Evolutionary conservation across 495 filamentous ascomycete genomes (phyloP), one percentile per base, ranked within the genome.

Genomic region (Zalerion maritima): DNA sequence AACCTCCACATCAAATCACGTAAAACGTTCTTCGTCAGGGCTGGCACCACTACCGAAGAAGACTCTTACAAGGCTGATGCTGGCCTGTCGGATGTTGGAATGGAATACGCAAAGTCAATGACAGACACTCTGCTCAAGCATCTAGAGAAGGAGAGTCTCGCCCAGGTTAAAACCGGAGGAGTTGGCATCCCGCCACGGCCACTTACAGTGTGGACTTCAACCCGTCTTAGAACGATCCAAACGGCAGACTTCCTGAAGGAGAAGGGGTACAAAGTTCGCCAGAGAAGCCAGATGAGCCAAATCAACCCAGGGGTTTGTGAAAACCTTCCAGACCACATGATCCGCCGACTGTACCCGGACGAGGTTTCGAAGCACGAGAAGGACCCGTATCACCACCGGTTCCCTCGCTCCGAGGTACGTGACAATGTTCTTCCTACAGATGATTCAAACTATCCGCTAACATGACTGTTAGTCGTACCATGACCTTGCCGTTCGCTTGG

Each of bases 371-470:
- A 87, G 58, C 89, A 99, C 49, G 81, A 94, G 46, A 60, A 76
- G 26, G 89, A 99, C 50, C 89, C 91, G 5, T 99, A 96, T 45
- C 89, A 99, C 47, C 89, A 99, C 47, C 71, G 89, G 21, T 99
- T 94, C 47, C 89, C 89, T 17, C 69, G 89, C 27, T 89, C 87
- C 23, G 89, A 99, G 64, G 85, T 86, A 62, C 45, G 67, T 35
- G 12, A 12, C 24, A 12, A 24, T 11, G 14, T 9, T 18, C 12
- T 18, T 23, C 26, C 15, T 21, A 16, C 3, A 18, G 10, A 28
- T 22, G 22, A 31, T 37, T 29, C 44, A 40, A 25, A 46, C 38
- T 42, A 28, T 28, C 22, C 30, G 11, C 3, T 26, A 24, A 28
- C 29, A 12, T 6, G 6, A 5, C n/a, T 13, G 24, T 23, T 34